Conservation (phyloP, 1,284 basidiomycete species). For the Melanopsichium pennsylvanicum region DNA sequence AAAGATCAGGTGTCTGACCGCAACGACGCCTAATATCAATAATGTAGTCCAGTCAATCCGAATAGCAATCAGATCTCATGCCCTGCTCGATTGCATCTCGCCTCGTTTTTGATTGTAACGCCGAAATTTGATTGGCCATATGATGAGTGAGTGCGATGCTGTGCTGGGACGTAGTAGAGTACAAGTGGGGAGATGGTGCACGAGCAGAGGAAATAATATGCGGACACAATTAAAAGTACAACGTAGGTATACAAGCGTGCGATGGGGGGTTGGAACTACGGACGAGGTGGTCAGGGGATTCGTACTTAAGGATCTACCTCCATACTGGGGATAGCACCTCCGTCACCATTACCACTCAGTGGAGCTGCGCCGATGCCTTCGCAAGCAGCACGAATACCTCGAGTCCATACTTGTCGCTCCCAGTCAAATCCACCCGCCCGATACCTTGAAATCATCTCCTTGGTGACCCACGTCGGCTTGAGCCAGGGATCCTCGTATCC, state of each 20-base stretch:
- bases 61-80: not conserved
- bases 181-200: no score
- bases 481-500: conserved; percentile 60
- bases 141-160: no score
- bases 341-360: conserved; percentile 1
- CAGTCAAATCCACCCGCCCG: conserved; percentile 60
- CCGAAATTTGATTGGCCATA: no score
- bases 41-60: not conserved
- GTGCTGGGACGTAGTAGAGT: no score
- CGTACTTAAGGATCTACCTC: conserved; percentile 24
- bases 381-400: conserved; percentile 46
- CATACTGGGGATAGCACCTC: conserved; percentile 11
- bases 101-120: no score
- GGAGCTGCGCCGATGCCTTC: conserved; percentile 44
- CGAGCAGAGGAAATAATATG: no score
- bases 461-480: conserved; percentile 36
- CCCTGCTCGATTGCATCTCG: no score
- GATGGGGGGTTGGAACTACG: no score
- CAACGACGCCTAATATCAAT: conserved; percentile 8
- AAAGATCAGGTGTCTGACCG: conserved; percentile 13
- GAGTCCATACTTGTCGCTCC: conserved; percentile 54
- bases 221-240: no score
- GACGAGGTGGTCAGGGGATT: not conserved
- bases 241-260: no score
- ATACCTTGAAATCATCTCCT: conserved; percentile 41